These are phyloP conservation scores for Phytophthora ramorum DNA, from an alignment of 352 stramenopile genomes.

Conservation along the genomic window DNA sequence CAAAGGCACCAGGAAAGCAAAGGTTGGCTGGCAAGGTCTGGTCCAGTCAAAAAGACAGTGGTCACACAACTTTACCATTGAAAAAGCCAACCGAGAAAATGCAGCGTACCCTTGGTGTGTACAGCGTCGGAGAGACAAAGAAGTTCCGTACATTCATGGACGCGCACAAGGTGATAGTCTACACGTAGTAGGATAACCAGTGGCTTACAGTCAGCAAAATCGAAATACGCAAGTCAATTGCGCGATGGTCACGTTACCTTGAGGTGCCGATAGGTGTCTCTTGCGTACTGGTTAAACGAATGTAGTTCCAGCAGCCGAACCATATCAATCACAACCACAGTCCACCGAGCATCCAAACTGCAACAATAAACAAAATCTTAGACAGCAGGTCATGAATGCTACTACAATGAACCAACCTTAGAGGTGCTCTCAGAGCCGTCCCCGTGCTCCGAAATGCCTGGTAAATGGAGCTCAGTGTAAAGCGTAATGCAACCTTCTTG, in stretches of 20 bases:
- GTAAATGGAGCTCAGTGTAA: slow-evolving; percentile 82
- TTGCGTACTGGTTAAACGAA: slow-evolving; percentile 72
- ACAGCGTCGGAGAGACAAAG: slow-evolving; percentile 60
- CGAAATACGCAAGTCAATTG: not conserved
- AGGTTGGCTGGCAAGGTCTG: slow-evolving; percentile 58
- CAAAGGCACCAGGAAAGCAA: slow-evolving; percentile 36
- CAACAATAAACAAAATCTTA: not conserved
- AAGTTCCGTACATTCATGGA: slow-evolving; percentile 76
- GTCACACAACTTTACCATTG: not conserved
- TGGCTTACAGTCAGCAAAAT: not conserved
- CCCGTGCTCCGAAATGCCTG: slow-evolving; percentile 59
- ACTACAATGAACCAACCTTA: slow-evolving; percentile 37
- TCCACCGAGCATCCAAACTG: slow-evolving; percentile 64
- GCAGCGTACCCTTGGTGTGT: slow-evolving; percentile 48
- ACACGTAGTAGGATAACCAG: slow-evolving; percentile 9
- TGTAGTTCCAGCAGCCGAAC: slow-evolving; percentile 62
- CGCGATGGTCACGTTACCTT: slow-evolving; percentile 43
- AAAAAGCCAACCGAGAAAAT: not conserved
- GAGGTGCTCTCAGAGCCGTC: slow-evolving; percentile 63
- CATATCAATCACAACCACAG: slow-evolving; percentile 73
- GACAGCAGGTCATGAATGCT: not conserved
- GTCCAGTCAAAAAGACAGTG: not conserved
- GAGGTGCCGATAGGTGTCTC: slow-evolving; percentile 68
- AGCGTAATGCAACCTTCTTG: slow-evolving; percentile 71
- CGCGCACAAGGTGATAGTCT: slow-evolving; percentile 66